Evolutionary conservation across 176 grass and related monocot genomes (phyloP).

Genomic region (Triticum dicoccoides): DNA sequence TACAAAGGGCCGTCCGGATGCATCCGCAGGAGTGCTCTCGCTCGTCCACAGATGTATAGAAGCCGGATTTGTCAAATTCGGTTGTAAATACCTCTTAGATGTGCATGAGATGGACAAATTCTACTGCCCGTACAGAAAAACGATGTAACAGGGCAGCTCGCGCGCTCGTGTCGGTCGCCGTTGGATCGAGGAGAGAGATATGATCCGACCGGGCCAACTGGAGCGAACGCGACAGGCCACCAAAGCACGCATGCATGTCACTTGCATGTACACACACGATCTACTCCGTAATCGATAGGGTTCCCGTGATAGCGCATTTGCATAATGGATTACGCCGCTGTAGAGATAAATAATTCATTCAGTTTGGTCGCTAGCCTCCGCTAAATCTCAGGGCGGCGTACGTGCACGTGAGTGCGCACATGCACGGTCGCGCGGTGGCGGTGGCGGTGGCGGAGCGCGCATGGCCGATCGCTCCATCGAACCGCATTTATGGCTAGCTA

Average conservation of each 20-base stretch:
- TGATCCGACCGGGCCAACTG: constrained; percentile 22
- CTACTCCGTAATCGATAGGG: neutral
- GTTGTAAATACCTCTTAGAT: no score
- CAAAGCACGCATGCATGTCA: neutral
- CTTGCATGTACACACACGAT: neutral
- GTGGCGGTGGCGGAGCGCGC: neutral
- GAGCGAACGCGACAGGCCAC: constrained; percentile 14
- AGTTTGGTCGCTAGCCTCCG: neutral
- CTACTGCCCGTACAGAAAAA: neutral
- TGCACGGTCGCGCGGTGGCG: constrained; percentile 2
- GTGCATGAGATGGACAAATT: neutral
- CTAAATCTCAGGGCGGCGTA: neutral
- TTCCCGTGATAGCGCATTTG: neutral
- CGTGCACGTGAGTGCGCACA: constrained; percentile 9
- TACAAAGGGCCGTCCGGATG: no score
- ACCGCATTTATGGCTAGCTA: neutral
- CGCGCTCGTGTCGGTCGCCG: neutral
- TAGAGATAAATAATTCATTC: neutral
- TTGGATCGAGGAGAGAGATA: neutral
- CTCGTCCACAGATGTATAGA: no score
- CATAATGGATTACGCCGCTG: neutral
- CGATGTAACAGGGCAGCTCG: neutral
- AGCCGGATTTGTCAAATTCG: no score
- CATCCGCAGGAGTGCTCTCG: no score
- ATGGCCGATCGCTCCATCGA: neutral